Evolutionary conservation across 331 rosid species (phyloP), one percentile per base, ranked within the genome.

Genomic region (Stylosanthes scabra): DNA sequence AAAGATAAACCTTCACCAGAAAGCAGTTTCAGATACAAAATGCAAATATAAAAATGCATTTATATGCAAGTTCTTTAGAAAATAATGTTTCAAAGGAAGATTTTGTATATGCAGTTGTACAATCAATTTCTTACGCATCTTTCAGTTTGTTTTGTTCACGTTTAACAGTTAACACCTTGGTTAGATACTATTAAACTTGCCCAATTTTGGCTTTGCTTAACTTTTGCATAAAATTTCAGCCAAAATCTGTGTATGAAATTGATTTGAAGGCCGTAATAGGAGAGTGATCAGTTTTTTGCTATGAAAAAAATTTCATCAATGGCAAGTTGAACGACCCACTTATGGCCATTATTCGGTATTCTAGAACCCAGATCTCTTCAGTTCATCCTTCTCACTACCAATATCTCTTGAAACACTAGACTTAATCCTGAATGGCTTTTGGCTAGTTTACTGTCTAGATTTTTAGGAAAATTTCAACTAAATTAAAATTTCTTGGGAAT

Each of bases 81-180:
- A 47, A 45, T 16, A 66, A 46, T 27, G 9, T 29, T 31, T 20
- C 34, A 64, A 74, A 41, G 50, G 5, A 61, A 47, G 50, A 37
- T 12, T 28, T 12, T 69, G 13, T 65, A 27, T 46, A 46, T 16
- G 40, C 41, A 20, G 72, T 42, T 49, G 59, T 29, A 45, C 44
- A 20, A 14, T 37, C 27, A 55, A 25, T 42, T 7, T 27, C 9
- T 8, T 70, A 70, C 27, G 56, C 57, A 39, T 11, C 39, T 69
- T n/a, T n/a, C 10, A 25, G 28, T 40, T 56, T 25, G 11, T 56
- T 70, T 4, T 16, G 4, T 44, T 28, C 57, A 8, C 42, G 46
- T 42, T 55, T 3, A 66, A 66, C 72, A 56, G n/a, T n/a, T n/a
- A n/a, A n/a, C n/a, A n/a, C 41, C 61, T 11, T 56, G 52, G 55